These are phyloP conservation scores for Cicer arietinum DNA, from an alignment of 306 rosid genomes.

Conservation along the genomic window DNA sequence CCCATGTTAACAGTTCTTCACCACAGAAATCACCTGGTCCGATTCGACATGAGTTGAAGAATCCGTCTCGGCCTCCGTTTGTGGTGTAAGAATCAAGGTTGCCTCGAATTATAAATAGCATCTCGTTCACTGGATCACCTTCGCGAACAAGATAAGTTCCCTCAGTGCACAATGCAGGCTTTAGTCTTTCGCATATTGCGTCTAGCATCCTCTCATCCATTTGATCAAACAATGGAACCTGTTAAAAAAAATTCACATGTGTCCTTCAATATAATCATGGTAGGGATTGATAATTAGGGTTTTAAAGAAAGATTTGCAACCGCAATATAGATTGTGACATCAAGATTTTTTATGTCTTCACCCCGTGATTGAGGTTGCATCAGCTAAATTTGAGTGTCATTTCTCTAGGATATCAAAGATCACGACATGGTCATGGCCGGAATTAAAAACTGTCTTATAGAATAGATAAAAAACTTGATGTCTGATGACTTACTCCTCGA, in stretches of 20 bases:
- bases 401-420: not conserved
- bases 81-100: slow-evolving; percentile 95
- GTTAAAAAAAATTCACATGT: not conserved
- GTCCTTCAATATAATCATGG: too few relatives aligned
- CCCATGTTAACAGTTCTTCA: slow-evolving; percentile 94
- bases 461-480: not conserved
- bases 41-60: slow-evolving; percentile 81
- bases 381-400: not conserved
- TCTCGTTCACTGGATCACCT: slow-evolving; percentile 91
- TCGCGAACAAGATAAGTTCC: slow-evolving; percentile 82
- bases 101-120: slow-evolving; percentile 91
- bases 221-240: slow-evolving; percentile 91
- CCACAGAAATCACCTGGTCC: slow-evolving; percentile 96
- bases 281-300: too few relatives aligned
- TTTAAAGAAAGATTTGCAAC: not conserved
- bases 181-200: slow-evolving; percentile 92
- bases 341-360: not conserved
- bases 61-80: slow-evolving; percentile 88
- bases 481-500: slow-evolving; percentile 65
- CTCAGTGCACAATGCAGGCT: slow-evolving; percentile 81
- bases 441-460: not conserved
- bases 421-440: too few relatives aligned
- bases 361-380: not conserved
- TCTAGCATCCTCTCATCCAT: slow-evolving; percentile 97
- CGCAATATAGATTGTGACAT: not conserved